Evolutionary conservation across 352 stramenopile genomes (phyloP), one percentile per base, ranked within the genome.

Genomic region (Thraustochytrium striatum): DNA sequence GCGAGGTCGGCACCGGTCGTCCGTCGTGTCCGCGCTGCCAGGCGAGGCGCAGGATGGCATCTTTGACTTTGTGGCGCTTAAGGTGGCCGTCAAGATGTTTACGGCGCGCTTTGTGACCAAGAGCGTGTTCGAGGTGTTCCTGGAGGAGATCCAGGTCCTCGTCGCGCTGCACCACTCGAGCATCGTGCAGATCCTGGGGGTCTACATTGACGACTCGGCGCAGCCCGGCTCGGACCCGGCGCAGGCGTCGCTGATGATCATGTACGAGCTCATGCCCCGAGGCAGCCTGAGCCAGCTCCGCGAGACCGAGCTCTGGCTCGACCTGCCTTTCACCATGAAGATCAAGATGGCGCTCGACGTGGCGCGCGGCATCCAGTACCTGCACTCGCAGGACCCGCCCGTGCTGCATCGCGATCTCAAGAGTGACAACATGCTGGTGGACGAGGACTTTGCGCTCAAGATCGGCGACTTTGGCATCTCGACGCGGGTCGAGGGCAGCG

Each of bases 401-500:
- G 97, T 99, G 83, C 98, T 98, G 82, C 96, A 99, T 87, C 92
- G 96, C 25, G 95, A 99, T 86, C 87, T 98, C 72, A 99, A 99
- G 81, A 93, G 88, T 83, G 88, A 93, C 82, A 95, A 96, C 84
- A 92, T 96, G 19, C 72, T 89, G 33, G n/a, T 89, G 0, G 79
- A 61, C 41, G 86, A 88, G 79, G 86, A 90, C 83, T 87, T 86
- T 16, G 70, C 85, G 69, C 41, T 93, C 58, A 98, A 98, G 85
- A 96, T 99, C 79, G 94, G 92, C 50, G 96, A 98, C 86, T 98
- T 98, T 86, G 95, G 94, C 11, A 86, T 98, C 11, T 3, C 35
- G n/a, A 59, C 50, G 43, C 3, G 33, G 0, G 72, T 72, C 16
- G 28, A 28, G 32, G 7, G 2, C 62, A 35, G 28, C 2, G n/a